Conservation (phyloP, 2,329 filamentous ascomycete genomes). For the Colletotrichum brevisporum region DNA sequence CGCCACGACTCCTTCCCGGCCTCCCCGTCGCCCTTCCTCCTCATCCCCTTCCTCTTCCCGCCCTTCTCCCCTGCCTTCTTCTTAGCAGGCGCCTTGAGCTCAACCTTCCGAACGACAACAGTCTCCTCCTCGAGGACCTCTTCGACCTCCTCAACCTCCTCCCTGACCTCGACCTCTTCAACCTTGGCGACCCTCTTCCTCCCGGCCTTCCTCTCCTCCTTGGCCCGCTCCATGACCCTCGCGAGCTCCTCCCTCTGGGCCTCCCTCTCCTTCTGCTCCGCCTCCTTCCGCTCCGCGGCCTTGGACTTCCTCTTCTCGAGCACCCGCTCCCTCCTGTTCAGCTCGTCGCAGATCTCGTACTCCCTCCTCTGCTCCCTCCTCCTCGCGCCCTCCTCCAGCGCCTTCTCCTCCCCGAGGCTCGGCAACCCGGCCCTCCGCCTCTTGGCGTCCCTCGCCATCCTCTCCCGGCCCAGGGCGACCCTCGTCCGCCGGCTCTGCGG, state of each 20-base stretch:
- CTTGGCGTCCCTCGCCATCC: background rate
- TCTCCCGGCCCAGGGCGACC: background rate
- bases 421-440: constrained; percentile 8
- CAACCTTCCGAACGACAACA: background rate
- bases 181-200: constrained; percentile 8
- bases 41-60: background rate
- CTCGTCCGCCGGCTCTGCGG: constrained; percentile 30
- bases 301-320: constrained; percentile 4
- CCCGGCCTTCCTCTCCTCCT: constrained; percentile 3
- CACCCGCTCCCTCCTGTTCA: background rate
- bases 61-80: background rate
- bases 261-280: constrained; percentile 10
- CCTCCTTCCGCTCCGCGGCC: background rate
- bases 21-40: background rate
- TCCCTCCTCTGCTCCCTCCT: background rate
- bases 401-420: constrained; percentile 18
- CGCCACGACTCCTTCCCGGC: background rate
- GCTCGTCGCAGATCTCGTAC: background rate
- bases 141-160: background rate
- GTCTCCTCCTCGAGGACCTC: background rate
- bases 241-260: background rate
- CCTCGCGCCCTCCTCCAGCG: background rate
- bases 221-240: background rate
- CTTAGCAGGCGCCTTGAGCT: background rate
- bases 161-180: background rate